Base-by-base conservation (phyloP, 495 filamentous ascomycete species). In the Aspergillus diversus region DNA sequence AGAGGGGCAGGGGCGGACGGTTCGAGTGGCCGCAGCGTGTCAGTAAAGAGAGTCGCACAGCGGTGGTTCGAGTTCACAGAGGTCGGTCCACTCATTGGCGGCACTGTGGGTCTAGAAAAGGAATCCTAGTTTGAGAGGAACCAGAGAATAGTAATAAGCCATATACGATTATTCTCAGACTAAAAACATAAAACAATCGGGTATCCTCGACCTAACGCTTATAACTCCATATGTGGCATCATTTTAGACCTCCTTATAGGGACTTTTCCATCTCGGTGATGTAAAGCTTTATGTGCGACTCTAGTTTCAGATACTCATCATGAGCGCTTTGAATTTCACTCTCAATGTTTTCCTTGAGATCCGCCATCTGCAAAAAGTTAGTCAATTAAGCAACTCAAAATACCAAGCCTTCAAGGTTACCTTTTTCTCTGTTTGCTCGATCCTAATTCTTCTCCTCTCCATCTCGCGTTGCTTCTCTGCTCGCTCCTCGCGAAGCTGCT, bases 341-440 rank as follows among this genome's bases (percentile, higher is more conserved):
- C 71, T 98, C 96, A 60, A 98, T 95, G 64, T 94, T 97, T 73
- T 97, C 95, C 67, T 95, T 97, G 49, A 98, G 82, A 74, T 98
- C 95, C 34, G 87, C 87, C 95, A 98, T 99, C 93, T 98, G 72
- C 16, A 55, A 7, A 8, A 51, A 55, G 47, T 68, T 46, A 64
- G 63, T 65, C 49, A 65, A 37, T 51, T 47, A 47, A 43, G 27
- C 32, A 16, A 47, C 4, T 4, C 16, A 43, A 8, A 27, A 52
- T 52, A 6, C 4, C 32, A 43, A 27, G 13, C 27, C 12, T 2
- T 16, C 15, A 12, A 7, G 3, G 43, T 63, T 83, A 93, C 93
- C 90, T 98, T 97, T 82, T 97, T 97, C 86, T 97, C 95, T 35
- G 91, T 97, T 81, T 97, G 92, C 79, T 98, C 94, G 63, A 98